phyloP scores from a whole-genome alignment of 768 basidiomycete species.

The Suillus discolor region DNA sequence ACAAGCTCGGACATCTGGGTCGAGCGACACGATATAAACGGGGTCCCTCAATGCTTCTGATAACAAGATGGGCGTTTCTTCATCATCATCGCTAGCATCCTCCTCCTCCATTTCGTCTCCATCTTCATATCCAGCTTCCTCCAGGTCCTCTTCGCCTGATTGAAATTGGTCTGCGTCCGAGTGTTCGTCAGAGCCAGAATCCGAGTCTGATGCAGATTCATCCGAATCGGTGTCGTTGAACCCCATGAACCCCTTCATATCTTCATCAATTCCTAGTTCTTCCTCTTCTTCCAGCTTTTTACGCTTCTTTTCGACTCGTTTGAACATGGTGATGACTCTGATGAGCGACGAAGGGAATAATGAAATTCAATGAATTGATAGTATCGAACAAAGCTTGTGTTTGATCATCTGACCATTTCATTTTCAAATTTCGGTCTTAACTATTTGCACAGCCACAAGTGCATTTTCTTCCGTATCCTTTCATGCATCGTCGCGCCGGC shows the following conservation, averaged over 20 bases:
- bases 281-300: slow-evolving; percentile 65
- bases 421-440: not conserved
- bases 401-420: not conserved
- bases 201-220: slow-evolving; percentile 58
- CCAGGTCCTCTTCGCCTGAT: slow-evolving; percentile 19
- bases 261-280: slow-evolving; percentile 62
- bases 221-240: slow-evolving; percentile 78
- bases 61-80: slow-evolving; percentile 52
- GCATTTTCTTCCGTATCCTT: slow-evolving; percentile 25
- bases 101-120: slow-evolving; percentile 26
- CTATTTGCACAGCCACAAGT: slow-evolving; percentile 28
- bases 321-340: slow-evolving; percentile 76
- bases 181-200: slow-evolving; percentile 33
- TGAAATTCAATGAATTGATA: not conserved
- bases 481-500: slow-evolving; percentile 31
- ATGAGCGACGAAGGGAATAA: not conserved
- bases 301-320: slow-evolving; percentile 70
- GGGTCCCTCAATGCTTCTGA: slow-evolving; percentile 64
- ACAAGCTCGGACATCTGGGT: slow-evolving; percentile 61
- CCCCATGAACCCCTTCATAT: slow-evolving; percentile 64
- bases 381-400: not conserved
- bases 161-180: slow-evolving; percentile 22
- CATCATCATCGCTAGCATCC: slow-evolving; percentile 23
- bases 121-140: slow-evolving; percentile 27
- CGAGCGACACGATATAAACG: slow-evolving; percentile 57